Percentiles rank a stretch among this genome's conserved stretches.
phyloP scores from a whole-genome alignment of 345 rosid species.

The Aquilaria malaccensis region DNA sequence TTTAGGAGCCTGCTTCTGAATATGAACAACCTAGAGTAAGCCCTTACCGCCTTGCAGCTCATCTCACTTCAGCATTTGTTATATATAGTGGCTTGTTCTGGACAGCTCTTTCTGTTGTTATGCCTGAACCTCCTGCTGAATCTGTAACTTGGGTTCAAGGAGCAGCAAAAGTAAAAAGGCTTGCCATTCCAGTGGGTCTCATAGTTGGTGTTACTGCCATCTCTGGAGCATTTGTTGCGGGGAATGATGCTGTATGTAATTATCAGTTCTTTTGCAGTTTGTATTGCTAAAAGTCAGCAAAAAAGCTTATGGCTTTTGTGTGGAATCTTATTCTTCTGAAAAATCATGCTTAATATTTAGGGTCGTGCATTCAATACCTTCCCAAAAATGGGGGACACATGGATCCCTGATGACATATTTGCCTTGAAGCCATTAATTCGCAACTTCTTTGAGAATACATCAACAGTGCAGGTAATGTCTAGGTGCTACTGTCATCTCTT shows the following conservation, averaged over 20 bases:
- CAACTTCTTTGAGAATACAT: slow-evolving; percentile 89
- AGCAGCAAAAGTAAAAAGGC: slow-evolving; percentile 78
- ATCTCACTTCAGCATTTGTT: slow-evolving; percentile 87
- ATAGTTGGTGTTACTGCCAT: slow-evolving; percentile 81
- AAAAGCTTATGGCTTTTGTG: neutral
- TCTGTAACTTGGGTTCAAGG: slow-evolving; percentile 76
- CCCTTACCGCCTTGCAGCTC: slow-evolving; percentile 93
- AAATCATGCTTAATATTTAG: slow-evolving; percentile 25
- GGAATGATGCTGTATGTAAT: slow-evolving; percentile 84
- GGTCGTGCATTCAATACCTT: slow-evolving; percentile 89
- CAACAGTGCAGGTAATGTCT: slow-evolving; percentile 70
- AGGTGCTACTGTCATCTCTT: neutral
- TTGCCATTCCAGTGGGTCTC: slow-evolving; percentile 75
- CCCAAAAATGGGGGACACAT: slow-evolving; percentile 88
- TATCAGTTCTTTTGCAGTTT: neutral
- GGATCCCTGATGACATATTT: slow-evolving; percentile 81
- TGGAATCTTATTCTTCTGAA: no score
- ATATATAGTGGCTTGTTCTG: slow-evolving; percentile 89
- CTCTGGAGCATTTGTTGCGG: slow-evolving; percentile 96
- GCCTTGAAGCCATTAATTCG: slow-evolving; percentile 76
- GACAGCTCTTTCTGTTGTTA: slow-evolving; percentile 87
- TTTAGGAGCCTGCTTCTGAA: slow-evolving; percentile 86
- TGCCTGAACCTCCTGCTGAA: slow-evolving; percentile 96
- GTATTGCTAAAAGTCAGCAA: neutral
- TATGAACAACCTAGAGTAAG: slow-evolving; percentile 86